Base-by-base conservation (phyloP, 805 yeast species). In the Suhomyces sp. region DNA sequence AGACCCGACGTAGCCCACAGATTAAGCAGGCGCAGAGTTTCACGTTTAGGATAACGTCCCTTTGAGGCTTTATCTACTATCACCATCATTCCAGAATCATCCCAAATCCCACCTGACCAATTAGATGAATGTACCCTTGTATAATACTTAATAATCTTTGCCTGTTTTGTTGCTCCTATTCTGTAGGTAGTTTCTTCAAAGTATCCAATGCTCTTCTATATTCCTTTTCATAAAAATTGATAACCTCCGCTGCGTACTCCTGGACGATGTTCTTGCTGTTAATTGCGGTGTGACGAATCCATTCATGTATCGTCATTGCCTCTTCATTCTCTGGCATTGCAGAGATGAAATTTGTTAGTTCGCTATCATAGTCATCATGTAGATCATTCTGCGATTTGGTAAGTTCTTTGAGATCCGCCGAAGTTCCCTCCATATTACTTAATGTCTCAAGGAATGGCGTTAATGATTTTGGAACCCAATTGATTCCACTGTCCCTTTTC, bases 321-420 rank as follows among this genome's bases (percentile, higher is more conserved):
- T 84, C 65, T 50, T 84, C 88, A 17, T 74, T 74, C 19, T 73
- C 77, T 0, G 91, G 90, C 77, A 84, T 78, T 27, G 77, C 77
- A 1, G 79, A 69, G 5, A 83, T 76, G 48, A 83, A 83, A 32
- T 67, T 66, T 0, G 85, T 76, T 15, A 84, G 57, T 19, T 73
- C 72, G 1, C 91, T 88, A 39, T 81, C 86, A 25, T 65, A 53
- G 51, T 84, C 95, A 42, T 81, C 77, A 43, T 73, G 68, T 12
- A 81, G 56, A 25, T 68, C 65, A 41, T 65, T 66, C 6, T 54
- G 54, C 0, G 70, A 58, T 6, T 59, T 50, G 2, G 67, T 47
- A n/a, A 69, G 43, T 15, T 51, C 48, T 25, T 55, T 51, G 14
- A 69, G 50, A 31, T 56, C 68, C 12, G 53, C 51, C 4, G 68